Evolutionary conservation across 768 basidiomycete species (phyloP).

Genomic region (Boletus vinaceobasis): DNA sequence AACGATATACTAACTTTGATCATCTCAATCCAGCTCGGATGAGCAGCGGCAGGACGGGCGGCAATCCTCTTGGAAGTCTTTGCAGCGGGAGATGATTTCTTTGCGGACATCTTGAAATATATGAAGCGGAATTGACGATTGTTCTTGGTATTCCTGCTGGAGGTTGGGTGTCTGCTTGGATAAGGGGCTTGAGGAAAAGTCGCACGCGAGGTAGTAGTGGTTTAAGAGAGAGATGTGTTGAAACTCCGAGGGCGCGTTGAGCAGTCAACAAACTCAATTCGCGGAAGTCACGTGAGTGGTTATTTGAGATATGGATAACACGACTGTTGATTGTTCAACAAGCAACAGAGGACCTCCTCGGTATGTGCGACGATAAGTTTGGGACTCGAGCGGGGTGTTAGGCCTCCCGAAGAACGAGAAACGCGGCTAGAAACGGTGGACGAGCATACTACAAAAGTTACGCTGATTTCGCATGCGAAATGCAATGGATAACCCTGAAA

Average conservation of each 20-base stretch:
- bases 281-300: conserved; percentile 35
- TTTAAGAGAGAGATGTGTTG: conserved; percentile 40
- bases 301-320: conserved; percentile 32
- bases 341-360: background rate
- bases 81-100: conserved; percentile 45
- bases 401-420: conserved; percentile 14
- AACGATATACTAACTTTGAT: conserved; percentile 57
- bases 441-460: conserved; percentile 15
- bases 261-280: conserved; percentile 41
- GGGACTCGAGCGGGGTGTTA: conserved; percentile 11
- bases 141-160: conserved; percentile 17
- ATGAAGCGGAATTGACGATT: conserved; percentile 8
- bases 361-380: conserved; percentile 1
- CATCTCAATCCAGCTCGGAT: conserved; percentile 71
- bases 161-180: conserved; percentile 12
- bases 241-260: conserved; percentile 41
- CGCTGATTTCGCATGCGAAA: conserved; percentile 14
- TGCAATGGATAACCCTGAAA: conserved; percentile 14
- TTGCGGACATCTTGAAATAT: conserved; percentile 31
- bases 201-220: conserved; percentile 45
- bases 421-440: conserved; percentile 4
- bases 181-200: conserved; percentile 18
- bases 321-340: conserved; percentile 11
- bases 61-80: conserved; percentile 38
- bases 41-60: conserved; percentile 32